Evolutionary conservation across 2,329 filamentous ascomycete genomes (phyloP).

Genomic region (Ambrosiella beaveri): DNA sequence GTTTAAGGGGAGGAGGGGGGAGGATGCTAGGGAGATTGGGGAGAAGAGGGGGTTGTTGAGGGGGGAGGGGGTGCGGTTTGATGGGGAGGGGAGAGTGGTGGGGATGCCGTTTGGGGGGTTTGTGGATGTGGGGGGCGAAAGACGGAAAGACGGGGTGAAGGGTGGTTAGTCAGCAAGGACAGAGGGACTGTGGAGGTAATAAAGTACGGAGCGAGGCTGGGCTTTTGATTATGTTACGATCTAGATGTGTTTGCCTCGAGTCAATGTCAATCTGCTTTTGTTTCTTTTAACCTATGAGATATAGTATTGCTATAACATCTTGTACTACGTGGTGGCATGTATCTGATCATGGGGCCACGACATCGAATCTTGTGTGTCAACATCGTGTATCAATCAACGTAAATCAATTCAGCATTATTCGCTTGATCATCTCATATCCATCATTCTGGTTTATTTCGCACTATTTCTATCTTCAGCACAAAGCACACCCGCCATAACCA

Average conservation of each 20-base stretch:
- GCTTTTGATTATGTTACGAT: too few species aligned
- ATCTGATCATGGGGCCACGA: too few species aligned
- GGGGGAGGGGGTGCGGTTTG: slow-evolving; percentile 47
- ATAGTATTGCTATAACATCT: too few species aligned
- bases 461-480: not conserved
- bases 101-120: slow-evolving; percentile 36
- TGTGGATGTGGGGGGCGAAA: not conserved
- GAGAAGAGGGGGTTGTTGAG: slow-evolving; percentile 46
- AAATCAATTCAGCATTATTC: too few species aligned
- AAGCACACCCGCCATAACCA: not conserved
- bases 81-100: slow-evolving; percentile 40
- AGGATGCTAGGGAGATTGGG: slow-evolving; percentile 40
- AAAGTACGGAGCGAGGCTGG: too few species aligned
- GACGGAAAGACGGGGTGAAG: not conserved
- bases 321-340: too few species aligned
- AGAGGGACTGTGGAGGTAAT: not conserved
- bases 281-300: too few species aligned
- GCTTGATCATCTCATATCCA: too few species aligned
- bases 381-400: too few species aligned
- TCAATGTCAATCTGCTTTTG: too few species aligned
- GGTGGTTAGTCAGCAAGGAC: not conserved
- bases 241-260: too few species aligned
- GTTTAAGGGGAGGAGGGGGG: slow-evolving; percentile 48
- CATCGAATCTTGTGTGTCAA: too few species aligned
- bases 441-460: not conserved